These are phyloP conservation scores for Corniculantispora saksenae DNA, from an alignment of 2,329 filamentous ascomycete genomes.

Conservation along the genomic window DNA sequence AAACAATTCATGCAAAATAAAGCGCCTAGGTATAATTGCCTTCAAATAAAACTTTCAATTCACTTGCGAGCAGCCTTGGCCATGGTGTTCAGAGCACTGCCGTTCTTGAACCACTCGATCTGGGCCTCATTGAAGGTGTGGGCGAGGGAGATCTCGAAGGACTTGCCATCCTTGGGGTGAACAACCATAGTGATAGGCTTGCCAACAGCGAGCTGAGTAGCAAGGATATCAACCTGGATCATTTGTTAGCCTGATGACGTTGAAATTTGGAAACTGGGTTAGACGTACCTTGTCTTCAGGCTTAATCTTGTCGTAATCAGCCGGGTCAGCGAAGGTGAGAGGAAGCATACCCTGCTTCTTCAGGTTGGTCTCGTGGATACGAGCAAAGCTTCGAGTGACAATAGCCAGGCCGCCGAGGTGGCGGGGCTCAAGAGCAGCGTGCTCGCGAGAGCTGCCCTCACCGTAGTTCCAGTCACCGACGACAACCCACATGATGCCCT, in stretches of 20 bases:
- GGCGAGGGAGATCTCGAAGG: conserved; percentile 79
- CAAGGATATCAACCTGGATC: conserved; percentile 72
- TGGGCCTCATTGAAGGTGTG: conserved; percentile 99
- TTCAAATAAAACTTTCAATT: conserved; percentile 14
- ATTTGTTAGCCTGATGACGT: conserved; percentile 23
- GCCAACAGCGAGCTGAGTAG: conserved; percentile 87
- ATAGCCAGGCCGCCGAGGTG: conserved; percentile 97
- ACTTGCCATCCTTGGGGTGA: conserved; percentile 81
- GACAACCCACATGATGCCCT: conserved; percentile 95
- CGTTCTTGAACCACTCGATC: conserved; percentile 99
- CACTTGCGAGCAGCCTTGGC: conserved; percentile 62
- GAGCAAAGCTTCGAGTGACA: conserved; percentile 92
- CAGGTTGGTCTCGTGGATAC: conserved; percentile 99
- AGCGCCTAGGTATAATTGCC: conserved; percentile 17
- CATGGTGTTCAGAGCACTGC: conserved; percentile 97
- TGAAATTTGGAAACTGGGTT: neutral
- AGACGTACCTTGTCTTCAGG: conserved; percentile 75
- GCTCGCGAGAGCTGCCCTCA: conserved; percentile 95
- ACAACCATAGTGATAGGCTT: conserved; percentile 91
- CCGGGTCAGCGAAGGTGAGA: conserved; percentile 89
- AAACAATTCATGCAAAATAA: conserved; percentile 14
- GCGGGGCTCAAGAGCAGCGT: conserved; percentile 94
- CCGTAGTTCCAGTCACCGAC: conserved; percentile 99
- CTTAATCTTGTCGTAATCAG: conserved; percentile 96
- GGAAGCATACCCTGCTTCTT: conserved; percentile 99